Conservation (phyloP, 306 rosid genomes). For the Lathyrus aphaca region DNA sequence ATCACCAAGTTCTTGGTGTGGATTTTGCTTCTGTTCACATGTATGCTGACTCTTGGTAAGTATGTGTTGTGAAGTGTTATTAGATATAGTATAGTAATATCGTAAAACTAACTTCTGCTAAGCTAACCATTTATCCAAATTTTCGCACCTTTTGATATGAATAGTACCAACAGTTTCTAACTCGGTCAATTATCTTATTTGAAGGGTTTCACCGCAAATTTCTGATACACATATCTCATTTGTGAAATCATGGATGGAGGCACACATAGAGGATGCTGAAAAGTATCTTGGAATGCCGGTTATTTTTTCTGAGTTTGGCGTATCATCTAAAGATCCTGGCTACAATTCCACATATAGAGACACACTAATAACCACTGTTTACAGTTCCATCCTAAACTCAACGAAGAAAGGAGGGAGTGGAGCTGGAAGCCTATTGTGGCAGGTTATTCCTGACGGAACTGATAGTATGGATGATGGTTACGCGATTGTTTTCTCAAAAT, state of each 20-base stretch:
- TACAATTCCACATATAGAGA: constrained; percentile 74
- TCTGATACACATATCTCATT: constrained; percentile 73
- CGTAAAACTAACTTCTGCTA: neutral
- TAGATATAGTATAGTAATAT: neutral
- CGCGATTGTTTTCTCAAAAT: constrained; percentile 68
- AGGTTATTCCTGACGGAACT: constrained; percentile 79
- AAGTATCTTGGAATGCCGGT: constrained; percentile 84
- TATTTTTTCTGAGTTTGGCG: constrained; percentile 81
- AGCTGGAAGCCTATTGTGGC: constrained; percentile 87
- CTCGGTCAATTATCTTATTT: constrained; percentile 16
- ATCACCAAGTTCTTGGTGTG: constrained; percentile 83
- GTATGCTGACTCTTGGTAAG: constrained; percentile 91
- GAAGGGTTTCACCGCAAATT: constrained; percentile 59
- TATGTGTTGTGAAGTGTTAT: neutral
- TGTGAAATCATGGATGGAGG: constrained; percentile 82
- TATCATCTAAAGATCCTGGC: constrained; percentile 79
- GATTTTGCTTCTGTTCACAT: constrained; percentile 94
- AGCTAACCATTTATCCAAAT: too few species aligned
- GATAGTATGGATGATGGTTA: constrained; percentile 94
- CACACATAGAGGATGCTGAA: constrained; percentile 94
- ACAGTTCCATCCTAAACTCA: constrained; percentile 57
- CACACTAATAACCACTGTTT: constrained; percentile 58
- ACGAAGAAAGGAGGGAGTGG: constrained; percentile 88
- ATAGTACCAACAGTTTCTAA: constrained; percentile 28
- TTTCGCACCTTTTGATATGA: neutral